Evolutionary conservation across 306 rosid species (phyloP).

Genomic region (Castanea crenata): DNA sequence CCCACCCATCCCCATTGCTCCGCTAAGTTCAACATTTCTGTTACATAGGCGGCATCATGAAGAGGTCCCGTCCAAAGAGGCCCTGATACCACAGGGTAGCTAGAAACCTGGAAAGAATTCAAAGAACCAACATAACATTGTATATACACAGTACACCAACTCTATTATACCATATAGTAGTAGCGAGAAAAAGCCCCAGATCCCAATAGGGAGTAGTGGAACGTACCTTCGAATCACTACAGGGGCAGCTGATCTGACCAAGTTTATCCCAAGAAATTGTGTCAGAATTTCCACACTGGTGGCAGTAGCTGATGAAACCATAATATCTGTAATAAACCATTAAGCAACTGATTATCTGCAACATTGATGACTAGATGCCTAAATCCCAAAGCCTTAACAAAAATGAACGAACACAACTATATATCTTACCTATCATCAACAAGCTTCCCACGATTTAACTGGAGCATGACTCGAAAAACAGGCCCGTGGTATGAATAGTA

Average conservation of each 20-base stretch:
- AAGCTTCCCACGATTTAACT: conserved; percentile 69
- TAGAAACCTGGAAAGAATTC: conserved; percentile 48
- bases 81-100: conserved; percentile 71
- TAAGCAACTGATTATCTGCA: background rate
- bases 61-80: conserved; percentile 99
- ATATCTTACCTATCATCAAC: conserved; percentile 53
- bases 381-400: background rate
- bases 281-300: conserved; percentile 72
- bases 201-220: background rate
- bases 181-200: background rate
- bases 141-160: too few relatives aligned
- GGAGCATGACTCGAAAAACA: conserved; percentile 82
- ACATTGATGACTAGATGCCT: background rate
- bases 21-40: conserved; percentile 71
- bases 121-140: background rate
- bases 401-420: background rate
- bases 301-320: conserved; percentile 73
- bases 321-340: conserved; percentile 46
- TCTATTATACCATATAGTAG: background rate
- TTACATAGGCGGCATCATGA: conserved; percentile 57
- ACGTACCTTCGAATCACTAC: conserved; percentile 58
- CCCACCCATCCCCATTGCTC: conserved; percentile 81
- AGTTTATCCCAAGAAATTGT: conserved; percentile 74
- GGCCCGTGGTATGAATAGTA: conserved; percentile 91
- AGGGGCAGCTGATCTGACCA: conserved; percentile 72